Evolutionary conservation across 495 filamentous ascomycete genomes (phyloP).

Genomic region (Penicillium longicatenatum): DNA sequence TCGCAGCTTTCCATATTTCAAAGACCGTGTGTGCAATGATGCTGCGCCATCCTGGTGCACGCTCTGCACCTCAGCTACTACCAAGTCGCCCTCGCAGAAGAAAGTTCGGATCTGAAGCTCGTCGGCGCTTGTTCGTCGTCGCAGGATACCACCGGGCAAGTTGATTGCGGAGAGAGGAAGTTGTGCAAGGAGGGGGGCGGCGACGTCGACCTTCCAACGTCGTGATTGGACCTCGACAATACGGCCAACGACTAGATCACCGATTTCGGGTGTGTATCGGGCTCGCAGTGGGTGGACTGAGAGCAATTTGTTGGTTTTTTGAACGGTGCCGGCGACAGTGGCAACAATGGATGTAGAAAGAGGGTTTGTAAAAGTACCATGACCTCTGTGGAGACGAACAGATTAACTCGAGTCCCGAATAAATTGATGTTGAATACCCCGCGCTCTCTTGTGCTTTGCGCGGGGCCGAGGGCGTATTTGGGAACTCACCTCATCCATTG

Average conservation of each 20-base stretch:
- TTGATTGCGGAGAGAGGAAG: conserved; percentile 90
- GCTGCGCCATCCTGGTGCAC: conserved; percentile 80
- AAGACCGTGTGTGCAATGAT: conserved; percentile 79
- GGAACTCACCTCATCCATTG: conserved; percentile 88
- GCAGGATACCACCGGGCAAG: conserved; percentile 87
- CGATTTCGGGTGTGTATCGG: conserved; percentile 94
- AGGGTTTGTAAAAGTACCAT: conserved; percentile 73
- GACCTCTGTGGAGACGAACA: conserved; percentile 55
- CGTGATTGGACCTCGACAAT: conserved; percentile 88
- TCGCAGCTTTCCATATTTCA: conserved; percentile 92
- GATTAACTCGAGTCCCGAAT: conserved; percentile 11
- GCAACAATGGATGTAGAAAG: conserved; percentile 70
- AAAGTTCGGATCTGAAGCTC: conserved; percentile 94
- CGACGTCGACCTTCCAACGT: conserved; percentile 93
- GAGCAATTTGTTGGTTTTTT: conserved; percentile 93
- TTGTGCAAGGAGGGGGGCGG: conserved; percentile 75
- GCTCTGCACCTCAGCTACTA: conserved; percentile 89
- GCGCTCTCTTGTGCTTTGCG: conserved; percentile 5
- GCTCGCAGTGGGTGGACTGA: conserved; percentile 85
- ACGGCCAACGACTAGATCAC: conserved; percentile 90
- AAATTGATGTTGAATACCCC: conserved; percentile 1
- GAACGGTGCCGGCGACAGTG: conserved; percentile 82
- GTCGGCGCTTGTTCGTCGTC: conserved; percentile 88
- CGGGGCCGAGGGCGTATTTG: background rate
- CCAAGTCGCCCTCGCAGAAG: conserved; percentile 85